These are phyloP conservation scores for Triticum monococcum DNA, from an alignment of 176 grass and related monocot genomes.

Conservation along the genomic window DNA sequence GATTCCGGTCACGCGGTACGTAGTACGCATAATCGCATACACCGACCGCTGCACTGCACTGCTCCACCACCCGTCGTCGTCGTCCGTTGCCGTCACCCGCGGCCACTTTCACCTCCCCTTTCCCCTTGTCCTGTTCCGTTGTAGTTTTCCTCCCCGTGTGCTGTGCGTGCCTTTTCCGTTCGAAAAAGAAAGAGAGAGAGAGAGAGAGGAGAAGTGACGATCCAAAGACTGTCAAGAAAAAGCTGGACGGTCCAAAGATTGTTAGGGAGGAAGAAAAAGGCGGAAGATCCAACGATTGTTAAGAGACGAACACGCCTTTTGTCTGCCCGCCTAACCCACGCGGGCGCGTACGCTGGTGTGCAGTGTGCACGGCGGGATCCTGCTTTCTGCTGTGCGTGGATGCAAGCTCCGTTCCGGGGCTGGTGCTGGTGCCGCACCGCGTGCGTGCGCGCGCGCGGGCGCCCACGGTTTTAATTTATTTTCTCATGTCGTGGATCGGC, in stretches of 20 bases:
- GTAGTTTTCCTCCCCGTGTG: background rate
- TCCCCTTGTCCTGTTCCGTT: background rate
- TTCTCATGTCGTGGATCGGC: background rate
- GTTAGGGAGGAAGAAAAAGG: too few species aligned
- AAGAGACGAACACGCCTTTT: background rate
- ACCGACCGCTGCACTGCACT: too few species aligned
- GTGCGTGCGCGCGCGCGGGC: too few species aligned
- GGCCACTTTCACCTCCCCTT: background rate
- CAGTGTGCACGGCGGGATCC: background rate
- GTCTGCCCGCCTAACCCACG: background rate
- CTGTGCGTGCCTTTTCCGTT: background rate
- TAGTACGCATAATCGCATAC: too few species aligned
- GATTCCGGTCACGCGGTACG: background rate
- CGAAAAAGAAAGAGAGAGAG: background rate
- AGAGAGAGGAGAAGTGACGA: background rate
- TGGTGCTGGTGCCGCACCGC: too few species aligned
- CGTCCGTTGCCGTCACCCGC: background rate
- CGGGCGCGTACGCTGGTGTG: too few species aligned
- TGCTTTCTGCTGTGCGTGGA: too few species aligned
- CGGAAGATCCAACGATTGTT: too few species aligned
- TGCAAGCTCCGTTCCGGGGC: too few species aligned
- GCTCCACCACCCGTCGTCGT: too few species aligned
- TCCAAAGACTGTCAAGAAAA: background rate
- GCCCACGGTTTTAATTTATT: background rate
- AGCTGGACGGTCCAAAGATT: too few species aligned